Evolutionary conservation across 2,329 filamentous ascomycete species (phyloP).

Genomic region (Epichloe sylvatica): DNA sequence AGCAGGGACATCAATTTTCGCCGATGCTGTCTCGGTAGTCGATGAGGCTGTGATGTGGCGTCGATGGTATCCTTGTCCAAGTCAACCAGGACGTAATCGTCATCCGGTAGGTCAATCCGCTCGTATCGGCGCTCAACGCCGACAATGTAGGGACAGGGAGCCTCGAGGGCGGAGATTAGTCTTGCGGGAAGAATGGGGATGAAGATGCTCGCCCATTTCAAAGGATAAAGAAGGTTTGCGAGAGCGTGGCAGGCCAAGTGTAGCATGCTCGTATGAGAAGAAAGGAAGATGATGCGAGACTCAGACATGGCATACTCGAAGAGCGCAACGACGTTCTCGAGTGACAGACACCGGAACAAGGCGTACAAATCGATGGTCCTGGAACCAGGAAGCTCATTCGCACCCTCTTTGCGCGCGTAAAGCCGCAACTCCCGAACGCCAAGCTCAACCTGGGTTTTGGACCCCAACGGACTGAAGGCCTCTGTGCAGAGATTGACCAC

Average conservation of each 20-base stretch:
- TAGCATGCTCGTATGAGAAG: constrained; percentile 91
- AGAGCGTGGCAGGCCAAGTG: constrained; percentile 86
- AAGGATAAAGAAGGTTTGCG: constrained; percentile 69
- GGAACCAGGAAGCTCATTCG: constrained; percentile 84
- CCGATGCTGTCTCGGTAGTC: constrained; percentile 75
- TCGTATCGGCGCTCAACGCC: constrained; percentile 90
- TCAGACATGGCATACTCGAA: constrained; percentile 90
- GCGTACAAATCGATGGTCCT: constrained; percentile 87
- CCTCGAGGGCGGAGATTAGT: constrained; percentile 79
- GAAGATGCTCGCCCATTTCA: constrained; percentile 88
- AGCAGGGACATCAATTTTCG: constrained; percentile 79
- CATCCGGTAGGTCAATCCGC: constrained; percentile 71
- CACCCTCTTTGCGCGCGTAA: constrained; percentile 83
- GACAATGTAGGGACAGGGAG: constrained; percentile 92
- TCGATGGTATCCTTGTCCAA: constrained; percentile 85
- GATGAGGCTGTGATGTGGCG: constrained; percentile 61
- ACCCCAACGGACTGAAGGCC: constrained; percentile 79
- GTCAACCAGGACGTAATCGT: constrained; percentile 91
- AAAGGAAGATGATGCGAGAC: constrained; percentile 89
- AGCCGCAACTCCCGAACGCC: constrained; percentile 78
- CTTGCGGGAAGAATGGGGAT: constrained; percentile 83
- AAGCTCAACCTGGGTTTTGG: constrained; percentile 90
- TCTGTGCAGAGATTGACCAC: constrained; percentile 95
- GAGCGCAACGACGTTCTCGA: constrained; percentile 82
- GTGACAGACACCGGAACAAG: constrained; percentile 75